These are phyloP conservation scores for Escallonia rubra DNA, from an alignment of 129 eudicot species.

Conservation along the genomic window DNA sequence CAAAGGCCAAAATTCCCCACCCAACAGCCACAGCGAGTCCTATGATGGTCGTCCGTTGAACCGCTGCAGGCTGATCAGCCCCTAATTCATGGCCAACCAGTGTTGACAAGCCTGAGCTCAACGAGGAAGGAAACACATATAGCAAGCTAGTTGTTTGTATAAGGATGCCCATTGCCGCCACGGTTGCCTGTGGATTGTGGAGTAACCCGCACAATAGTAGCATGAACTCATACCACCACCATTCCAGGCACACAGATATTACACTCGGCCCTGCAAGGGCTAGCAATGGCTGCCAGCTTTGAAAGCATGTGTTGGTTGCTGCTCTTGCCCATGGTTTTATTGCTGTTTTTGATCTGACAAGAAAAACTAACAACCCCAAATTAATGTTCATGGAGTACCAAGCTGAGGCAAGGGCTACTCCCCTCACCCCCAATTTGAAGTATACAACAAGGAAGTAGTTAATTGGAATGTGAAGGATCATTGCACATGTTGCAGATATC, in stretches of 20 bases:
- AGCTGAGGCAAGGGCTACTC: slow-evolving; percentile 26
- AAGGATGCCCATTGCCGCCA: slow-evolving; percentile 31
- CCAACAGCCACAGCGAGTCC: slow-evolving; percentile 16
- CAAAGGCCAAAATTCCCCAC: slow-evolving; percentile 18
- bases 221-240: slow-evolving; percentile 37
- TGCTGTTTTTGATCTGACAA: slow-evolving; percentile 15
- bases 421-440: slow-evolving; percentile 25
- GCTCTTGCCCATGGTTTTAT: slow-evolving; percentile 24
- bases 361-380: slow-evolving; percentile 22
- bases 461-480: slow-evolving; percentile 24
- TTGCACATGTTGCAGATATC: slow-evolving; percentile 17
- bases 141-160: slow-evolving; percentile 29
- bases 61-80: slow-evolving; percentile 20
- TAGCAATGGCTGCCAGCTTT: slow-evolving; percentile 22
- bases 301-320: background rate
- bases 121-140: slow-evolving; percentile 30
- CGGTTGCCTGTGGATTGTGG: slow-evolving; percentile 25
- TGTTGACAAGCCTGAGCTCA: slow-evolving; percentile 20
- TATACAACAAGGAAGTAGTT: slow-evolving; percentile 23
- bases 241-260: slow-evolving; percentile 26
- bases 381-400: slow-evolving; percentile 18
- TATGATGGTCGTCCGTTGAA: slow-evolving; percentile 10
- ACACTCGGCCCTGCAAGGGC: slow-evolving; percentile 25
- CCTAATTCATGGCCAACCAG: slow-evolving; percentile 30
- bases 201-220: slow-evolving; percentile 14